Base-by-base conservation (phyloP, 139 green algal species). In the Tetradesmus obliquus region DNA sequence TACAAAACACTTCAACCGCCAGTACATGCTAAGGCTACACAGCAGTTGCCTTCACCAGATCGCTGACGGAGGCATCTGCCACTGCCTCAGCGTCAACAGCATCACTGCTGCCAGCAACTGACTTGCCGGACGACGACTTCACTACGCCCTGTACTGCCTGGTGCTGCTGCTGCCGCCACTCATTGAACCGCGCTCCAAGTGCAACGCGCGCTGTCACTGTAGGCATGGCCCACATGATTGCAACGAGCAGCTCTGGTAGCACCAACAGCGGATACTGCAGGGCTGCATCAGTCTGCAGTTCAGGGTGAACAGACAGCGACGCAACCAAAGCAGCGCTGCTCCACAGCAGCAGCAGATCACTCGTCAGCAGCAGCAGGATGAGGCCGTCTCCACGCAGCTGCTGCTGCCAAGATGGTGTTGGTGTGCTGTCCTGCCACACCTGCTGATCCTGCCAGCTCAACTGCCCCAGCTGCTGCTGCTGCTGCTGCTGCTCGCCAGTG, bases 301-400 rank as follows among this genome's bases (percentile, higher is more conserved):
- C 15, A 54, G 55, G 54, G 54, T 87, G 82, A 3, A 45, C 32
- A 45, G 7, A 12, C 32, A 72, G 10, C 10, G 82, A 45, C 19
- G 82, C 32, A 6, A 87, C 19, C 15, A 55, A 20, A 20, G 82
- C 82, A n/a, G 82, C 82, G 55, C 5, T 55, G 19, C 55, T 60
- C 82, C 82, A 87, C 13, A 74, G 55, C 55, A 87, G 55, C 55
- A 87, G 55, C 22, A 71, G 12, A 7, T 87, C 45, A 22, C 55
- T 55, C 20, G 55, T 12, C 55, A 87, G 82, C 82, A 87, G 82
- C 22, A 87, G 55, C 55, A 87, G 22, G 55, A 87, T 87, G 5
- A 87, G 82, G 55, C 55, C 54, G 8, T 87, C 82, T 9, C 55
- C 55, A 51, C 24, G 82, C 82, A 87, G 82, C 81, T 86, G 81